A percentile compares a stretch with the other conserved stretches of the same genome.
These are phyloP conservation scores for Serendipita vermifera DNA, from an alignment of 768 basidiomycete genomes.

Conservation along the genomic window DNA sequence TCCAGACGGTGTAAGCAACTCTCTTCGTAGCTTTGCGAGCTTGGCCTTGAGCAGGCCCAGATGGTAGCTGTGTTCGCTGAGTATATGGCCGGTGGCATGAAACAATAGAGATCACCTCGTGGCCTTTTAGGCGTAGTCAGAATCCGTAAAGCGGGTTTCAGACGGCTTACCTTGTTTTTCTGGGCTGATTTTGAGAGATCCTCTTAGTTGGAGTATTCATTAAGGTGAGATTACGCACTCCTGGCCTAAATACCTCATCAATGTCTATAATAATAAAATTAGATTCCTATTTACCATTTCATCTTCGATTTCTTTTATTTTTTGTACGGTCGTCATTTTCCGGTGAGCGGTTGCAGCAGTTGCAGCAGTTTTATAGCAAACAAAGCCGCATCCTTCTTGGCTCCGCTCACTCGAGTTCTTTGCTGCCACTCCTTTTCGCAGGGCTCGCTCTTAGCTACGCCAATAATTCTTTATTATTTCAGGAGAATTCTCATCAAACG, in stretches of 20 bases:
- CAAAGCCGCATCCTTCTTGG: not conserved
- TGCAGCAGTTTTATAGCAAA: not conserved
- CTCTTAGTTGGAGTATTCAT: slow-evolving; percentile 12
- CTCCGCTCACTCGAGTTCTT: too few species aligned
- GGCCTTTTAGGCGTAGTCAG: slow-evolving; percentile 20
- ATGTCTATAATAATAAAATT: slow-evolving; percentile 16
- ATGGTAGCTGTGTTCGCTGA: slow-evolving; percentile 52
- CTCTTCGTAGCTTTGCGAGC: slow-evolving; percentile 89
- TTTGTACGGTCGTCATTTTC: slow-evolving; percentile 79
- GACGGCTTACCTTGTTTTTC: slow-evolving; percentile 55
- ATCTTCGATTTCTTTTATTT: slow-evolving; percentile 96
- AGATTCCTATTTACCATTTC: slow-evolving; percentile 65
- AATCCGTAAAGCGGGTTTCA: too few species aligned
- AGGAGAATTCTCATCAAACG: too few species aligned
- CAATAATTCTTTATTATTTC: too few species aligned
- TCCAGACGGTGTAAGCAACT: slow-evolving; percentile 67
- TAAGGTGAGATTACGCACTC: slow-evolving; percentile 38
- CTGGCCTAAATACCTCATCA: slow-evolving; percentile 43
- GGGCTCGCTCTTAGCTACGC: too few species aligned
- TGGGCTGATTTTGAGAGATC: slow-evolving; percentile 43
- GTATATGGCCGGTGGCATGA: not conserved
- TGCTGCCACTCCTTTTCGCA: too few species aligned
- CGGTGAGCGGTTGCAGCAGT: slow-evolving; percentile 20
- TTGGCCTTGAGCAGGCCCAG: slow-evolving; percentile 96
- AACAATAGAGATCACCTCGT: slow-evolving; percentile 13